phyloP scores from a whole-genome alignment of 768 basidiomycete species.

The Lentinula sp. region DNA sequence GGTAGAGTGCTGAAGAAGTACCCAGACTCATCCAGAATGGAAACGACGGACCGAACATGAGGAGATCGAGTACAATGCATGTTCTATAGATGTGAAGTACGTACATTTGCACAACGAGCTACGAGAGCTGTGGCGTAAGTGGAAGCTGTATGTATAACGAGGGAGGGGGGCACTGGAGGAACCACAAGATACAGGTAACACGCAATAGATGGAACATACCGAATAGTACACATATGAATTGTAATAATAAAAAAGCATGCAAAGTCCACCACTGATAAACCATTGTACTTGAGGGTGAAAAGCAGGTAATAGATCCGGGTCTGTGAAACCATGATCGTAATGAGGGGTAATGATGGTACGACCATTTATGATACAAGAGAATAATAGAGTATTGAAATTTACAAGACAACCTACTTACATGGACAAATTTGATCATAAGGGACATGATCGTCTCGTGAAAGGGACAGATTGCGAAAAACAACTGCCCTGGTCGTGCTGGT shows the following conservation, averaged over 20 bases:
- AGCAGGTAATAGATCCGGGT: neutral
- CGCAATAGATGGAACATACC: neutral
- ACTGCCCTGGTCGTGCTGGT: neutral
- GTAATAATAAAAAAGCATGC: neutral
- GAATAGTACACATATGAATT: neutral
- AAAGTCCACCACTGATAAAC: neutral
- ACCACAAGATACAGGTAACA: too few relatives aligned
- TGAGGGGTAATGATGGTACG: neutral
- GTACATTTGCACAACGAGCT: neutral
- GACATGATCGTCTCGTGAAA: neutral
- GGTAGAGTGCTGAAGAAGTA: too few relatives aligned
- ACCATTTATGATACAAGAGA: neutral
- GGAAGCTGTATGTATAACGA: too few relatives aligned
- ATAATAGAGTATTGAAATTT: neutral
- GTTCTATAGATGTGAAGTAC: neutral
- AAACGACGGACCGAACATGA: neutral
- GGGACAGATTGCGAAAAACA: neutral
- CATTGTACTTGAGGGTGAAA: neutral
- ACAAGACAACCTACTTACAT: neutral
- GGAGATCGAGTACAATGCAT: neutral
- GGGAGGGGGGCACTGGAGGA: too few relatives aligned
- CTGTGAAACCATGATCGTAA: neutral
- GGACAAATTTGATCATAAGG: neutral
- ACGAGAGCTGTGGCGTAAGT: neutral
- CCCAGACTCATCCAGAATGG: too few relatives aligned